Conservation (phyloP, 768 basidiomycete species). For the Mycena crocata region DNA sequence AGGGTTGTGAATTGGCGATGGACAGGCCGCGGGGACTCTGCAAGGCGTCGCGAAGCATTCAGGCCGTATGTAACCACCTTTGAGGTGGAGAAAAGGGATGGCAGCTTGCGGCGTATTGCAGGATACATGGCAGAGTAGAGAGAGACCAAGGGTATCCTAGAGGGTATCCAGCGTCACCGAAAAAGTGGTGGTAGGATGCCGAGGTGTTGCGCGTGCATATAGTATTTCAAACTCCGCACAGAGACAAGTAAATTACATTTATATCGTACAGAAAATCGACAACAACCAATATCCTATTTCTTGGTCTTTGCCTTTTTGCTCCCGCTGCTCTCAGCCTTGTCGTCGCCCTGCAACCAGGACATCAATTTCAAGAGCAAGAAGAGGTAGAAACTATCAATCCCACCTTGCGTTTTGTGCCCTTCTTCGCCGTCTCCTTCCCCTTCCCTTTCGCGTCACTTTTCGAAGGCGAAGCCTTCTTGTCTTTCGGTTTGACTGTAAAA, state of each 20-base stretch:
- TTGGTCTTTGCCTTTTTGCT: constrained; percentile 57
- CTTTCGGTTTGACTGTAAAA: constrained; percentile 81
- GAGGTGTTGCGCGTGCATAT: background rate
- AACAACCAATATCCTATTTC: constrained; percentile 40
- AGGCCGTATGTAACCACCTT: constrained; percentile 69
- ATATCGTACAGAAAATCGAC: background rate
- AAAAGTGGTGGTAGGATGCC: constrained; percentile 25
- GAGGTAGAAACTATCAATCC: constrained; percentile 21
- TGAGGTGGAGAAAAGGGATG: constrained; percentile 41
- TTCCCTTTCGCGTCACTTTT: constrained; percentile 51
- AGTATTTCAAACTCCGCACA: constrained; percentile 13
- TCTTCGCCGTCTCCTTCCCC: constrained; percentile 52
- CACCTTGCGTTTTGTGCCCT: constrained; percentile 69
- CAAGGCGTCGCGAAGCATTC: constrained; percentile 52
- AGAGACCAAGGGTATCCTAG: background rate
- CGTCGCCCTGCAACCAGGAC: constrained; percentile 47
- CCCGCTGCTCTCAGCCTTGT: constrained; percentile 50
- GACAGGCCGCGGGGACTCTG: constrained; percentile 52
- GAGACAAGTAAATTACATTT: constrained; percentile 9
- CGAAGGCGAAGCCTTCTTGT: constrained; percentile 47
- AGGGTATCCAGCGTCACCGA: constrained; percentile 1
- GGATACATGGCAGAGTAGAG: constrained; percentile 52
- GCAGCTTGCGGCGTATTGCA: constrained; percentile 53
- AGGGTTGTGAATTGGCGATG: constrained; percentile 72
- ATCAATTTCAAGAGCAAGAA: background rate